phyloP scores from a whole-genome alignment of 306 rosid species.

The Glycine tomentella region DNA sequence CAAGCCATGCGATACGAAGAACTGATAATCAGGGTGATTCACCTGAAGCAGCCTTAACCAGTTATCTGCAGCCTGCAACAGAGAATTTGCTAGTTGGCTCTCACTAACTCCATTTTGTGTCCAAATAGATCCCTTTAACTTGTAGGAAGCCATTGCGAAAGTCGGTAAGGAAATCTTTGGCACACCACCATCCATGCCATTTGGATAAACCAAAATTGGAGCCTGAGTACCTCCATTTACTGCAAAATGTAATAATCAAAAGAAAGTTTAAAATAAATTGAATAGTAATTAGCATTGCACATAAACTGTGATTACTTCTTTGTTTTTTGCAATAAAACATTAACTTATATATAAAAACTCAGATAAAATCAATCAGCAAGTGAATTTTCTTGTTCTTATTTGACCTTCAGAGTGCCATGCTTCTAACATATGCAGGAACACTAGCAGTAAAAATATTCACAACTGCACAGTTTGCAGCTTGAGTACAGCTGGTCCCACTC shows the following conservation, averaged over 20 bases:
- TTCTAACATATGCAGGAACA: constrained; percentile 15
- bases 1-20: constrained; percentile 67
- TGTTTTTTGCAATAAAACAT: background rate
- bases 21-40: constrained; percentile 85
- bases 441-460: background rate
- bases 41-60: constrained; percentile 80
- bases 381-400: background rate
- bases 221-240: constrained; percentile 60
- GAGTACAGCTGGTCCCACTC: background rate
- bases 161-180: constrained; percentile 65
- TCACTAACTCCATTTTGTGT: constrained; percentile 59
- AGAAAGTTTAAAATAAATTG: background rate
- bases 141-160: constrained; percentile 84
- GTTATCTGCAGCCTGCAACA: constrained; percentile 72
- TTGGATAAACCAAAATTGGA: constrained; percentile 67
- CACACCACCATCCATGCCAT: constrained; percentile 62
- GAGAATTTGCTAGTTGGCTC: constrained; percentile 64
- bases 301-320: background rate
- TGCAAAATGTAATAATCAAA: constrained; percentile 39
- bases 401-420: constrained; percentile 1
- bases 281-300: background rate
- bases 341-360: background rate
- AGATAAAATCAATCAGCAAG: background rate
- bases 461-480: constrained; percentile 9
- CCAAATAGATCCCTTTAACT: constrained; percentile 82